Base-by-base conservation (phyloP, 805 yeast species). In the Schwanniomyces yamadae region DNA sequence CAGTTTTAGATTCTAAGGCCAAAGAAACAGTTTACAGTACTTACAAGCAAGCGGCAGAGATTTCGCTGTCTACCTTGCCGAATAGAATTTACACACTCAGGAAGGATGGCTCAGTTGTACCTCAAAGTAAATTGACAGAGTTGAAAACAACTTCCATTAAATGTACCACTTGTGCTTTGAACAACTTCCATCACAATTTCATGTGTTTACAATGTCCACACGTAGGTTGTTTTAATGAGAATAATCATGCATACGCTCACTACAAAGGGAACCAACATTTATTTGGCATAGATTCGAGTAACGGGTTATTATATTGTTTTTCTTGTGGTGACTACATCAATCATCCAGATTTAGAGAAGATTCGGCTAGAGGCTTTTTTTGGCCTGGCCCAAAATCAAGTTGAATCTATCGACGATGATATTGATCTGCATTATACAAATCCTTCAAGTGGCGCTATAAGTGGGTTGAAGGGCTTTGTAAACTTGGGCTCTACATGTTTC, bases 401-500 rank as follows among this genome's bases (percentile, higher is more conserved):
- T 14, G 4, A 18, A 11, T 18, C 36, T 4, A 27, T 30, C 27
- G 26, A 34, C 18, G 25, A 29, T 4, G 23, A 36, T 4, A 26
- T 23, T 13, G 36, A 40, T 14, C 6, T 23, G 31, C 46, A 45
- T 34, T 61, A 52, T 44, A 25, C 39, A 11, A 43, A 44, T 25
- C 85, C 87, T 23, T 56, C 66, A 14, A 61, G 53, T 48, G 73
- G 73, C 34, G 83, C 90, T 1, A 69, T 78, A 5, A 74, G 80
- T n/a, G 98, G 97, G 0, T 65, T 93, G 14, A 75, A 84, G 34
- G 99, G 99, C 3, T 77, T 93, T 48, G 81, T 88, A 34, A 91
- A 91, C 57, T 79, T 91, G 81, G 99, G 99, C 0, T 85, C 99
- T 0, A 93, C 99, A 0, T 93, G 99, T 65, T 93, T 88, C 64